Conservation (phyloP, 1,284 basidiomycete genomes). For the Puccinia polysora region DNA sequence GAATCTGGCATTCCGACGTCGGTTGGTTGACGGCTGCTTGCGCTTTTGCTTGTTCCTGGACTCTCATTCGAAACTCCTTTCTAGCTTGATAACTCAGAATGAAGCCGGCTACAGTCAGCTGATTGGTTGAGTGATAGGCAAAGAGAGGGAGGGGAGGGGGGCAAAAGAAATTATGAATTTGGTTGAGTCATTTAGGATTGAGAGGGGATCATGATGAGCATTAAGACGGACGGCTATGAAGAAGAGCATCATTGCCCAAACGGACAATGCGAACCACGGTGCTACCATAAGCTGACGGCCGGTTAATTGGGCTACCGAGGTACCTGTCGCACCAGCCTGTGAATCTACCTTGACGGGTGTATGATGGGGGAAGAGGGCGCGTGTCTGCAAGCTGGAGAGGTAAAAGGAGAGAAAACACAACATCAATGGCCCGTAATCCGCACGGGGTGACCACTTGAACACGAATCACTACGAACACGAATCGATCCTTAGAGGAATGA, state of each 20-base stretch:
- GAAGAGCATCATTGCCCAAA: conserved; percentile 2
- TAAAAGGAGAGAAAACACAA: background rate
- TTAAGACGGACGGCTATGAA: conserved; percentile 7
- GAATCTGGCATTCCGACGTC: background rate
- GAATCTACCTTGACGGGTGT: conserved; percentile 13
- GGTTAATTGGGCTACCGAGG: conserved; percentile 13
- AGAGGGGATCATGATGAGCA: background rate
- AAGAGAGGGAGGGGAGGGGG: background rate
- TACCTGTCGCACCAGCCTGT: conserved; percentile 3
- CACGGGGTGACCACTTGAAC: no score
- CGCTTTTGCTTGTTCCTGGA: conserved; percentile 23
- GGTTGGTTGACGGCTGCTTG: background rate
- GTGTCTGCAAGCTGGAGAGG: background rate
- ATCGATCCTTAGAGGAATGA: no score
- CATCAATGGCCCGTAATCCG: no score
- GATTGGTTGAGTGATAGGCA: no score
- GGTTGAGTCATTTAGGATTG: background rate
- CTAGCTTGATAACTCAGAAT: conserved; percentile 31
- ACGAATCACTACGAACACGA: no score
- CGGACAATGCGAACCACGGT: conserved; percentile 21
- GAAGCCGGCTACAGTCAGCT: conserved; percentile 34
- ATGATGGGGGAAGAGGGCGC: background rate
- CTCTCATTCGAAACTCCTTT: conserved; percentile 35
- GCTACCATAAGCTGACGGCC: conserved; percentile 30
- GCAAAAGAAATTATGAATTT: background rate